Conservation (phyloP, 495 filamentous ascomycete species). For the Penicillium arizonense region DNA sequence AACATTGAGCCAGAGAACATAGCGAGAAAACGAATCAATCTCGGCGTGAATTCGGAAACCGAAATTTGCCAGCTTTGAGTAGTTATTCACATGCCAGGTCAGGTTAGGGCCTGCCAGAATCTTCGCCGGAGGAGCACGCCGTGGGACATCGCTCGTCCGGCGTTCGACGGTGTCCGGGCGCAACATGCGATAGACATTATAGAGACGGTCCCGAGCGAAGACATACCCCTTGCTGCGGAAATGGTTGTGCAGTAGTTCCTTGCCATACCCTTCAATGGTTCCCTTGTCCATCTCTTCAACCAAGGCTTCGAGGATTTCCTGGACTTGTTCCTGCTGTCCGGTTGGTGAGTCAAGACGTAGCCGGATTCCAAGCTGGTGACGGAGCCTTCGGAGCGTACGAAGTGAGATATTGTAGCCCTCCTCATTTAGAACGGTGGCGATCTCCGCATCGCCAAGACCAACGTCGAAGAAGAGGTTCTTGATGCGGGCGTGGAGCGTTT, state of each 20-base stretch:
- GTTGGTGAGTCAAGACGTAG: constrained; percentile 6
- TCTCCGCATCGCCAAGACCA: constrained; percentile 1
- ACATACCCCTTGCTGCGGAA: constrained; percentile 12
- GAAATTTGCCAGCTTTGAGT: constrained; percentile 17
- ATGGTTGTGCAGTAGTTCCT: constrained; percentile 12
- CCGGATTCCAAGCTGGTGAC: constrained; percentile 2
- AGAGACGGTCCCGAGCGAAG: constrained; percentile 14
- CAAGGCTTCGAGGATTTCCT: constrained; percentile 4
- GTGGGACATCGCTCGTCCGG: constrained; percentile 9
- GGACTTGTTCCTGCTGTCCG: constrained; percentile 5
- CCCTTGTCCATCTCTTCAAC: constrained; percentile 7
- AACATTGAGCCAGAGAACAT: constrained; percentile 20
- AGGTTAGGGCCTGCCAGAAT: constrained; percentile 20
- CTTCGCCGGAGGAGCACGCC: constrained; percentile 11
- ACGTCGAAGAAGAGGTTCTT: constrained; percentile 5
- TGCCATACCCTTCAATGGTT: constrained; percentile 16
- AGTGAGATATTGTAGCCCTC: constrained; percentile 5
- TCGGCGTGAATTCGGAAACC: constrained; percentile 22
- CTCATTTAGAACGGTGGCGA: constrained; percentile 2
- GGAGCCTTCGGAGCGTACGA: constrained; percentile 5
- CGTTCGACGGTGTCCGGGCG: constrained; percentile 10
- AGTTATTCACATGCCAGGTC: constrained; percentile 22
- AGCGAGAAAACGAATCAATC: constrained; percentile 21
- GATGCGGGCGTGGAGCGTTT: constrained; percentile 1
- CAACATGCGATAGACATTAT: constrained; percentile 10